Percentiles rank a stretch among this genome's conserved stretches.
Evolutionary conservation across 257 asterid species (phyloP).

Genomic region (Dorcoceras hygrometricum): DNA sequence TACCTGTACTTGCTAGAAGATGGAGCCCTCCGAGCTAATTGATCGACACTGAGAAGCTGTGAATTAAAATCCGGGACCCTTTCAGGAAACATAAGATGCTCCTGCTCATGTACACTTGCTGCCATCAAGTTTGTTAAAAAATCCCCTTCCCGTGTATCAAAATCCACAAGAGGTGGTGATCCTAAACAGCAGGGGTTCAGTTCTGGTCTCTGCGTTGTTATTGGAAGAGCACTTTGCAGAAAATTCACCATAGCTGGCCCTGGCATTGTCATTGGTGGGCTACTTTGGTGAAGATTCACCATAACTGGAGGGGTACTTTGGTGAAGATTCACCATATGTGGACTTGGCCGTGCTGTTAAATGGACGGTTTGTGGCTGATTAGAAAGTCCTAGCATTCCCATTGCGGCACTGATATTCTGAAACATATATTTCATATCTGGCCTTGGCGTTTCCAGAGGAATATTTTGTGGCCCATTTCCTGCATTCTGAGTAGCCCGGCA

Average conservation of each 20-base stretch:
- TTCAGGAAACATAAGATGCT: conserved; percentile 24
- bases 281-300: conserved; percentile 11
- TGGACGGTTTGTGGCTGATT: neutral
- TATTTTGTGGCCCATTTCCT: neutral
- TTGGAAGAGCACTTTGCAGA: conserved; percentile 6
- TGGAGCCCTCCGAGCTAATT: conserved; percentile 24
- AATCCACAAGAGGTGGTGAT: neutral
- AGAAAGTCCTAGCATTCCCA: neutral
- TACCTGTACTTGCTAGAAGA: conserved; percentile 37
- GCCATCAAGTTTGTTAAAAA: conserved; percentile 8
- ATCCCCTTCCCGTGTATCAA: conserved; percentile 2
- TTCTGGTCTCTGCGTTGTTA: conserved; percentile 18
- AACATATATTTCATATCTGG: conserved; percentile 22
- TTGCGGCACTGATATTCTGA: conserved; percentile 12
- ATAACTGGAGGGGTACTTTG: conserved; percentile 14
- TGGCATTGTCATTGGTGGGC: neutral
- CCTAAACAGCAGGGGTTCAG: neutral
- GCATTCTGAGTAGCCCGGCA: conserved; percentile 21
- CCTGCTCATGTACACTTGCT: conserved; percentile 20
- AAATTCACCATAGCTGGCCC: conserved; percentile 17
- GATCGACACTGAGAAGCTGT: conserved; percentile 22
- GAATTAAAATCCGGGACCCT: conserved; percentile 9
- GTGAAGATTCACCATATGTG: conserved; percentile 16
- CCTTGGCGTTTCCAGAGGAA: neutral
- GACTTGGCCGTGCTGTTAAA: neutral